Base-by-base conservation (phyloP, 2,329 filamentous ascomycete genomes). In the Alternaria novae-zelandiae region DNA sequence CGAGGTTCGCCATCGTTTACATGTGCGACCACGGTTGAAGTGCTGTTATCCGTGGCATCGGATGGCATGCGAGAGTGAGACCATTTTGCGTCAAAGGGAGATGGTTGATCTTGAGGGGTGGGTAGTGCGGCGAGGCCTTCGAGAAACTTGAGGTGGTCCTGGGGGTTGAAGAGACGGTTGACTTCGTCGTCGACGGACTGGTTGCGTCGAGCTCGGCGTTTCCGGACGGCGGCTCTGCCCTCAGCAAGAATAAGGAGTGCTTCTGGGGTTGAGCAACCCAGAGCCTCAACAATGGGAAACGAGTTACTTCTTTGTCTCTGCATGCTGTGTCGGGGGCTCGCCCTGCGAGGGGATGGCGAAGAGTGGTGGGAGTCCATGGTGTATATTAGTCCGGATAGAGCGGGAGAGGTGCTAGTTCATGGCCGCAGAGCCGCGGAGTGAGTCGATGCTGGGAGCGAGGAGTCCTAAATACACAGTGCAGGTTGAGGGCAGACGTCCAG, bases 221-320 rank as follows among this genome's bases (percentile, higher is more conserved):
- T 78, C 36, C 69, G 74, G 12, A 78, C 67, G 54, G 77, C 78
- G 45, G 78, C 78, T 58, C 70, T 73, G 28, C 77, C 76, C 49
- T 79, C 78, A 15, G 75, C 76, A 44, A 80, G 57, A 46, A 80
- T 73, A 23, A 80, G 63, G 49, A 74, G 68, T 50, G 78, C 78
- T 61, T 80, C 78, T 45, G 75, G 67, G 5, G 76, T 78, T 9
- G 78, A 78, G 59, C 76, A 79, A 49, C 77, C 76, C 44, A 80
- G 30, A 28, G 73, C 76, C 41, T 79, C 75, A 10, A 76, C 65
- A 28, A 79, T 73, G 10, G 78, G 77, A 12, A 79, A 64, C 3
- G 78, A 80, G 54, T 78, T 79, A 64, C 77, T 80, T 65, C 78
- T 66, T 28, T 79, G 68, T 57, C 78, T 71, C n/a, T 72, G 55